Base-by-base conservation (phyloP, 306 rosid genomes). In the Quercus aquifolioides region DNA sequence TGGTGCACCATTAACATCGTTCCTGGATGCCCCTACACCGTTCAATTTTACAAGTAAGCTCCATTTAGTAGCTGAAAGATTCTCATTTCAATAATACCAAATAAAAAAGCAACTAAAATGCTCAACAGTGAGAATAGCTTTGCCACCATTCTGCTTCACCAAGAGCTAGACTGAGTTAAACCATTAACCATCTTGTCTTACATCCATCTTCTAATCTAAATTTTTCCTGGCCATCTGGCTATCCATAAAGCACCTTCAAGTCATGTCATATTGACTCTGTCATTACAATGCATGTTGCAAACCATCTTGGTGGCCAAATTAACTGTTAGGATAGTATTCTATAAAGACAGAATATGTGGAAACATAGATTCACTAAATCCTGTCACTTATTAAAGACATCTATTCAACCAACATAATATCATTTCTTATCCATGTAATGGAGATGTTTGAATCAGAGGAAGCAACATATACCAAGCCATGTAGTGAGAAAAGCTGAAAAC, bases 381-480 rank as follows among this genome's bases (percentile, higher is more conserved):
- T 65, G 46, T 15, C 8, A 31, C 19, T 33, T 62, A 71, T 14
- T 51, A 41, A 7, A 41, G 46, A 41, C 11, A 5, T 25, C 62
- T 55, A 38, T 14, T 71, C 49, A 78, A 77, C 71, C 20, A 78
- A 69, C 74, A 56, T 33, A 73, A 49, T 5, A 41, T 58, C 41
- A 57, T 64, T 74, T 43, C 62, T 52, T 21, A 30, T 68, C 43
- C 64, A 23, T 76, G 25, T 67, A 19, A 33, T 46, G 5, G 7
- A 17, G 23, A 52, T 74, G 11, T 19, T 9, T 35, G 23, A 6
- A 23, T 67, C 72, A 8, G 31, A 74, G 38, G 63, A 41, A 64
- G 74, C 54, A 33, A 74, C 71, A 89, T 90, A 63, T 90, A 95
- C 99, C 96, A 95, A 83, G 87, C 99, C 99, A 86, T 89, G 99